A percentile compares a stretch with the other conserved stretches of the same genome.
These are phyloP conservation scores for Erythrobasidium hasegawianum DNA, from an alignment of 1,284 basidiomycete species.

Conservation along the genomic window DNA sequence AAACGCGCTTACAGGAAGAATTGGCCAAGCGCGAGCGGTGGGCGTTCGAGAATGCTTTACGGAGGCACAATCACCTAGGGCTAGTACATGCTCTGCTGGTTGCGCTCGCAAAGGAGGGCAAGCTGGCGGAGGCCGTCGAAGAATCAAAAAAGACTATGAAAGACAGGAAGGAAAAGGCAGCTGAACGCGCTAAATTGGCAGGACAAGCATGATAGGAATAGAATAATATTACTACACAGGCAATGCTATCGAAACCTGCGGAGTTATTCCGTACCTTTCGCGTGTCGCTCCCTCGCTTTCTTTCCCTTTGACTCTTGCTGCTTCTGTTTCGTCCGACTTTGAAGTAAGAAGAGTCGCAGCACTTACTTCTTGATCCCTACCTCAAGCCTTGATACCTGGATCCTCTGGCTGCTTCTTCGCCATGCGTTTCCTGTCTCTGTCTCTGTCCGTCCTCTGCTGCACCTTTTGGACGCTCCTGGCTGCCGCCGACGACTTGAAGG, in stretches of 20 bases:
- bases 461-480: not conserved
- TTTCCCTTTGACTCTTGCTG: no score
- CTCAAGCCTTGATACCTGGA: no score
- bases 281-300: no score
- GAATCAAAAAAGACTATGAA: slow-evolving; percentile 49
- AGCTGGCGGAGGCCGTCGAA: slow-evolving; percentile 51
- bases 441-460: slow-evolving; percentile 2
- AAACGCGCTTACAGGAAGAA: slow-evolving; percentile 58
- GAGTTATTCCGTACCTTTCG: no score
- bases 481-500: slow-evolving; percentile 10
- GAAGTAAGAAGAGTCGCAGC: not conserved
- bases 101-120: slow-evolving; percentile 63
- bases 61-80: slow-evolving; percentile 76
- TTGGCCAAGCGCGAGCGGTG: slow-evolving; percentile 71
- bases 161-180: slow-evolving; percentile 45
- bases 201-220: not conserved
- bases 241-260: no score
- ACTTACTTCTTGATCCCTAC: not conserved
- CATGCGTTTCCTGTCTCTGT: slow-evolving; percentile 7
- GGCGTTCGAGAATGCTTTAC: slow-evolving; percentile 75
- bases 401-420: not conserved
- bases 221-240: no score
- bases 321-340: no score
- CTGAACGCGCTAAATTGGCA: slow-evolving; percentile 36
- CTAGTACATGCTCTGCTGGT: slow-evolving; percentile 65